A percentile compares a stretch with the other conserved stretches of the same genome.
These are phyloP conservation scores for Trichoderma koningii DNA, from an alignment of 2,329 filamentous ascomycete species.

Conservation along the genomic window DNA sequence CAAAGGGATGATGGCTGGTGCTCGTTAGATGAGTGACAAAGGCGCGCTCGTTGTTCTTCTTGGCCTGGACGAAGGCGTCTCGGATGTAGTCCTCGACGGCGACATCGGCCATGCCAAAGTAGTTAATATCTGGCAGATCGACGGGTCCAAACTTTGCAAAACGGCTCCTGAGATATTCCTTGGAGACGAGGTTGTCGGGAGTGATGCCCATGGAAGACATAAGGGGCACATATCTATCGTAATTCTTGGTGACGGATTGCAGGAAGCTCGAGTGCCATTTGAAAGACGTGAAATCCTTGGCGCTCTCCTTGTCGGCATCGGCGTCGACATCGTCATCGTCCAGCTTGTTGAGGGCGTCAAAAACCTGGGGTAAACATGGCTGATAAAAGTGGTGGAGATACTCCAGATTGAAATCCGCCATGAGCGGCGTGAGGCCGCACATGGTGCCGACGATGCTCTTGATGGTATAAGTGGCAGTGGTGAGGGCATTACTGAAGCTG, in stretches of 20 bases:
- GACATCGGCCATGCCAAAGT: conserved; percentile 40
- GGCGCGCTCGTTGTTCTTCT: conserved; percentile 37
- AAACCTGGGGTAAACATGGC: conserved; percentile 47
- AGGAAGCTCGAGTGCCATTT: conserved; percentile 40
- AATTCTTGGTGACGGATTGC: conserved; percentile 39
- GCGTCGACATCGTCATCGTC: conserved; percentile 16
- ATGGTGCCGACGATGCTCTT: conserved; percentile 47
- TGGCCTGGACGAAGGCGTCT: conserved; percentile 38
- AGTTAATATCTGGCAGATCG: conserved; percentile 39
- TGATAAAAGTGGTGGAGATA: conserved; percentile 47
- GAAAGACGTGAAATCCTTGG: conserved; percentile 31
- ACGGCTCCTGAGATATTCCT: conserved; percentile 38
- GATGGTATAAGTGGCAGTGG: conserved; percentile 47
- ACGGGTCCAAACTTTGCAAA: conserved; percentile 37
- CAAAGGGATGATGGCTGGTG: conserved; percentile 41
- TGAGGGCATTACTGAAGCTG: conserved; percentile 45
- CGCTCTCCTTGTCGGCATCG: conserved; percentile 16
- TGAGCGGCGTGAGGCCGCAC: conserved; percentile 47
- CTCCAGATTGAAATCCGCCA: conserved; percentile 48
- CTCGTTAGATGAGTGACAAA: conserved; percentile 42
- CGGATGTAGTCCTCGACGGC: conserved; percentile 39
- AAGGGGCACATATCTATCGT: conserved; percentile 38
- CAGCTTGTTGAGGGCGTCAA: conserved; percentile 39
- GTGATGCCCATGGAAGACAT: conserved; percentile 38
- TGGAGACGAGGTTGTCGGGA: conserved; percentile 32